Evolutionary conservation across 768 basidiomycete species (phyloP).

Genomic region (Calvatia gigantea): DNA sequence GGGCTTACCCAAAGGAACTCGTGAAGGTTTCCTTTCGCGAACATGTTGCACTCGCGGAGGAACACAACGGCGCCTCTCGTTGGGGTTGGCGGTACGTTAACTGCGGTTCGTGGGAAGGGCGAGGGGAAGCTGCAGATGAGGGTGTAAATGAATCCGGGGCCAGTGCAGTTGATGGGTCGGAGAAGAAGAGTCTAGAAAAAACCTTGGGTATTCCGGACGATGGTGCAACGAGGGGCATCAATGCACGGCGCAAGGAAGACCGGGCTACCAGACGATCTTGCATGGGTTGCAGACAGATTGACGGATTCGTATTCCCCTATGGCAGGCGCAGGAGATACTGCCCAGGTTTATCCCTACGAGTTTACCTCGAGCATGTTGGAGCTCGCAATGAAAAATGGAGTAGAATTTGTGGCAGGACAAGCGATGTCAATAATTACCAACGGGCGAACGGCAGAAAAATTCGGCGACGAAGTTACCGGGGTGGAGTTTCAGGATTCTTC

Average conservation of each 20-base stretch:
- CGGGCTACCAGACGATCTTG: slow-evolving; percentile 47
- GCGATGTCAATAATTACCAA: slow-evolving; percentile 38
- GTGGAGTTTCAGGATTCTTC: slow-evolving; percentile 39
- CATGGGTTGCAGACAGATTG: slow-evolving; percentile 53
- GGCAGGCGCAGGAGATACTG: slow-evolving; percentile 55
- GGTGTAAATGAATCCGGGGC: slow-evolving; percentile 19
- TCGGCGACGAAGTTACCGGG: slow-evolving; percentile 35
- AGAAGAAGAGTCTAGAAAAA: slow-evolving; percentile 51
- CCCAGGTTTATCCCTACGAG: slow-evolving; percentile 73
- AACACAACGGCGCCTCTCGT: slow-evolving; percentile 63
- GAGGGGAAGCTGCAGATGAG: slow-evolving; percentile 33
- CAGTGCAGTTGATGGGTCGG: slow-evolving; percentile 27
- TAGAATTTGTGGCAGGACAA: slow-evolving; percentile 41
- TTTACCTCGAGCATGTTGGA: slow-evolving; percentile 73
- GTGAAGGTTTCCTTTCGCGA: slow-evolving; percentile 70
- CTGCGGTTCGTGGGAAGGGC: slow-evolving; percentile 75
- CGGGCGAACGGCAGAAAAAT: slow-evolving; percentile 22
- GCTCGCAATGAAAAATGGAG: slow-evolving; percentile 55
- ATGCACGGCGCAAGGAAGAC: slow-evolving; percentile 22
- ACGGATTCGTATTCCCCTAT: slow-evolving; percentile 62
- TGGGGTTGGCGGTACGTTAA: slow-evolving; percentile 83
- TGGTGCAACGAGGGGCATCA: slow-evolving; percentile 18
- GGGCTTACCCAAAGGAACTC: slow-evolving; percentile 77
- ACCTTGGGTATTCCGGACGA: slow-evolving; percentile 41
- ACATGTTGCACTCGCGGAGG: slow-evolving; percentile 67